Evolutionary conservation across 106 monocot species (phyloP).

Genomic region (Cymbidium sinense): DNA sequence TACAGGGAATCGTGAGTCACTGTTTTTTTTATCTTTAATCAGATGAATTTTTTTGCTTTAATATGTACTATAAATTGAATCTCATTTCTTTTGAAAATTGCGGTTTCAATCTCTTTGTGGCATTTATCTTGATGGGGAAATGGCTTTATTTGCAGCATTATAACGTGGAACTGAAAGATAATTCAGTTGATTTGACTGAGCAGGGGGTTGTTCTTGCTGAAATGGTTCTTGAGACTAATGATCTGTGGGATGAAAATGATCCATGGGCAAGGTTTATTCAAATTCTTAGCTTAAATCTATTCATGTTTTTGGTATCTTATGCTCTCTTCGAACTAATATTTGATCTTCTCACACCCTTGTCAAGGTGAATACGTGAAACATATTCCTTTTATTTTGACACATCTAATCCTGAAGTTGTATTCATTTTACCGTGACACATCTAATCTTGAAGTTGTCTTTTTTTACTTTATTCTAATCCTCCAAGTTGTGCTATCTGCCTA

Average conservation of each 20-base stretch:
- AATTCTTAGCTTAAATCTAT: background rate
- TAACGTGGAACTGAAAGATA: slow-evolving; percentile 82
- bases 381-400: background rate
- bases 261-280: slow-evolving; percentile 87
- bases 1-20: slow-evolving; percentile 60
- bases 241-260: slow-evolving; percentile 99
- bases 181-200: slow-evolving; percentile 87
- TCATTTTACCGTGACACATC: background rate
- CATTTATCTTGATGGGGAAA: slow-evolving; percentile 2
- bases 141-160: slow-evolving; percentile 69
- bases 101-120: background rate
- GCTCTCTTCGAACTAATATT: background rate
- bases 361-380: background rate
- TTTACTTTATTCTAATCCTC: background rate
- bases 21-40: background rate
- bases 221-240: slow-evolving; percentile 86
- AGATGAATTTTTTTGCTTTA: background rate
- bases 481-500: background rate
- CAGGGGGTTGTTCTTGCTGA: slow-evolving; percentile 91
- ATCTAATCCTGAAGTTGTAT: background rate
- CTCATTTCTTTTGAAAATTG: background rate
- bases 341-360: background rate
- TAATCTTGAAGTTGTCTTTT: background rate
- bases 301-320: background rate
- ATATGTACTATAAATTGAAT: background rate